Evolutionary conservation across 108 stramenopile species (phyloP), one percentile per base, ranked within the genome.

Genomic region (Cyclotella kingstonii): DNA sequence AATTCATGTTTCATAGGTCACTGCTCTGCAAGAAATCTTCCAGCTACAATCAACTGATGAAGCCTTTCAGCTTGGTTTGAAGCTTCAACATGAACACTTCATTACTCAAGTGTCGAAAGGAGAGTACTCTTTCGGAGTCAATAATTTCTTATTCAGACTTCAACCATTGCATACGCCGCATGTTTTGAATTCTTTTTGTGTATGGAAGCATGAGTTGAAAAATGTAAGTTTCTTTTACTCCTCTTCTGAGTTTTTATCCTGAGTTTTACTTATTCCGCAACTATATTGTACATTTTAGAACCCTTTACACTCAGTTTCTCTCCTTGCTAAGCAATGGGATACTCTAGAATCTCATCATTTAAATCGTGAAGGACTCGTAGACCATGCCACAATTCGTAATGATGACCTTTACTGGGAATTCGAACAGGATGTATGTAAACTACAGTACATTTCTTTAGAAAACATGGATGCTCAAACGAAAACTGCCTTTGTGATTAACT

Each of bases 391-490:
- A 3, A 22, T 69, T 18, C 39, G 42, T 19, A 41, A 51, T 11
- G 64, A 81, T 45, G 44, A 57, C 0, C 15, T 45, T 28, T 80
- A 70, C 28, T 62, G 55, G 40, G 56, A 40, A 19, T 86, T 86
- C 47, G 85, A 86, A 66, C 80, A 83, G 45, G 81, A 78, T 4
- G 66, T 66, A 21, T 86, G 85, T 57, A 74, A 77, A 29, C 61
- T 86, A 5, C 85, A 86, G 64, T 47, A 58, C 22, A 51, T 81
- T 12, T 45, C 64, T 25, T 4, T 84, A 35, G 46, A 34, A 1
- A 40, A 63, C 27, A 67, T 84, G 79, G 54, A 71, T 41, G 59
- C 55, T 8, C 19, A 35, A 26, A 55, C 63, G 3, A 51, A 63
- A 12, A 48, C 43, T 30, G 85, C 85, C 5, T 85, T 83, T 42